Percentiles rank a stretch among this genome's conserved stretches.
phyloP scores from a whole-genome alignment of 768 basidiomycete species.

The Suillus sp. region DNA sequence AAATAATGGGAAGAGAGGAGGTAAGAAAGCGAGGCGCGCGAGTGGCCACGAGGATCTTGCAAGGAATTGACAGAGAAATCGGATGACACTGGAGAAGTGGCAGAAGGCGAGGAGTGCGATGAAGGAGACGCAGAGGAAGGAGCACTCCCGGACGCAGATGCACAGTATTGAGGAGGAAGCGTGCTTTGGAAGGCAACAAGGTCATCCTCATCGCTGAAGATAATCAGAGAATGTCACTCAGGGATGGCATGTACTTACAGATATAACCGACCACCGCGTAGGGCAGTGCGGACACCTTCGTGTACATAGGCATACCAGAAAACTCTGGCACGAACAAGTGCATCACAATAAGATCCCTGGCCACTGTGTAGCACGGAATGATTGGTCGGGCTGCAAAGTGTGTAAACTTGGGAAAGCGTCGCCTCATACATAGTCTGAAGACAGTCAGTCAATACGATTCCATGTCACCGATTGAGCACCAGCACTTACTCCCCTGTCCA shows the following conservation, averaged over 20 bases:
- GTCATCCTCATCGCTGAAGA: conserved; percentile 70
- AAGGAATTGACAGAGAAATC: conserved; percentile 27
- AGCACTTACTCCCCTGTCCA: conserved; percentile 27
- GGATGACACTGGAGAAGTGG: conserved; percentile 26
- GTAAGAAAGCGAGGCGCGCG: conserved; percentile 45
- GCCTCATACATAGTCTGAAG: conserved; percentile 73
- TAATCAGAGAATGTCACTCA: not conserved
- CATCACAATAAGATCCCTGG: conserved; percentile 57
- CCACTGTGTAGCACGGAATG: conserved; percentile 49
- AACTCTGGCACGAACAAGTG: conserved; percentile 68
- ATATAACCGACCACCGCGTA: conserved; percentile 81
- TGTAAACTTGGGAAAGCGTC: conserved; percentile 78
- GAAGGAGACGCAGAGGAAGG: conserved; percentile 35
- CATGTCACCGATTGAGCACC: not conserved
- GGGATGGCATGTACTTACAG: conserved; percentile 51
- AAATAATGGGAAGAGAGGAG: conserved; percentile 61
- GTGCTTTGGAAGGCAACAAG: conserved; percentile 70
- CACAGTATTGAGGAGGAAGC: conserved; percentile 45
- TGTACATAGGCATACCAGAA: conserved; percentile 91
- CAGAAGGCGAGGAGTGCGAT: conserved; percentile 36
- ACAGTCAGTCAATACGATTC: conserved; percentile 5
- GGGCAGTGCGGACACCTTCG: conserved; percentile 80
- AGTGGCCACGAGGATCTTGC: conserved; percentile 27
- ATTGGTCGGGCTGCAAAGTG: conserved; percentile 62
- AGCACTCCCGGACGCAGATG: conserved; percentile 28